Base-by-base conservation (phyloP, 192 early-diverging fungal genomes). In the Cetraspora pellucida region DNA sequence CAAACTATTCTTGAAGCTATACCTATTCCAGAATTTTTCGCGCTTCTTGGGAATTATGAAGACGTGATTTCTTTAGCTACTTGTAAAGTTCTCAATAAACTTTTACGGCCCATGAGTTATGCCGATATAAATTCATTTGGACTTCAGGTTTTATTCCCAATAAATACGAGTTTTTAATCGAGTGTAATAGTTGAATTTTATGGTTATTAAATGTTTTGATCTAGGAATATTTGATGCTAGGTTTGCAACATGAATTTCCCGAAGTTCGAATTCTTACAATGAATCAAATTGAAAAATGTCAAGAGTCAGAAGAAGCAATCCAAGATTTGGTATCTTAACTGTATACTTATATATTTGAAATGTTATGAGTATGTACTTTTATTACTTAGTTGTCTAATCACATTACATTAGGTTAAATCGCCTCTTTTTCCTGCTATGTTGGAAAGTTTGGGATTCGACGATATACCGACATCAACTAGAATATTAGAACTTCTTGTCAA, bases 211-310 rank as follows among this genome's bases (percentile, higher is more conserved):
- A 30, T 57, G 31, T 14, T 74, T 52, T 0, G 10, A 5, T 52
- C 11, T 68, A 82, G 78, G 25, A 61, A 27, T 82, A 78, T 66
- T 65, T 85, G 21, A n/a, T 61, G 8, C 68, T 80, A 63, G 83
- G 83, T 7, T 59, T 82, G 17, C 67, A 49, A 13, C 78, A 79
- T 31, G 79, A 79, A 66, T 75, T 77, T 25, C 79, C 81, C 3
- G 68, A 75, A 52, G 79, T 87, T 54, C 79, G 84, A 60, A 75
- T 78, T 65, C 46, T 88, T 46, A 67, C 84, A 1, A 31, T 88
- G 1, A n/a, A 75, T 46, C 82, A 82, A 27, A 66, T 87, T 9
- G 81, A 82, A 74, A 88, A 88, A 76, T 86, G 79, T 44, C 30
- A 80, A 13, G 50, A 25, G 6, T 66, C 70, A 11, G 80, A 81